Percentiles rank a stretch among this genome's conserved stretches.
Conservation (phyloP, 2,329 filamentous ascomycete genomes). For the Stachybotrys chlorohalonatus region DNA sequence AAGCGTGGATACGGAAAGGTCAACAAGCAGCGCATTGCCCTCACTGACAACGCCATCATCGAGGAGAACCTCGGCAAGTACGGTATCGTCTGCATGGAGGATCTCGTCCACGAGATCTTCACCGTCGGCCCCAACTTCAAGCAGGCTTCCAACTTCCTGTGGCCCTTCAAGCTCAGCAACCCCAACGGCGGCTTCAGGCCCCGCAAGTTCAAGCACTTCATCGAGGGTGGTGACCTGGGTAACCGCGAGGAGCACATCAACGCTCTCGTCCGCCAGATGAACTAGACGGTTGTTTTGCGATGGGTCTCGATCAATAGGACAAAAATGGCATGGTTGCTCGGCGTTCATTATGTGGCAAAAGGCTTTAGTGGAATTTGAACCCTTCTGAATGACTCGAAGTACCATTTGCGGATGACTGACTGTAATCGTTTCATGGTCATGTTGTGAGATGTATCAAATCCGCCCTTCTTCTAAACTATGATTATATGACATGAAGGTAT, state of each 20-base stretch:
- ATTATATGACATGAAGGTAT: not conserved
- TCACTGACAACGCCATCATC: slow-evolving; percentile 96
- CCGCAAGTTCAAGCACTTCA: slow-evolving; percentile 98
- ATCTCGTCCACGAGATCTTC: slow-evolving; percentile 98
- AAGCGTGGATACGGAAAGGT: slow-evolving; percentile 99
- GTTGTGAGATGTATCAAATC: not conserved
- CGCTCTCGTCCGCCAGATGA: slow-evolving; percentile 93
- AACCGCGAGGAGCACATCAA: slow-evolving; percentile 99
- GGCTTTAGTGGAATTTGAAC: slow-evolving; percentile 24
- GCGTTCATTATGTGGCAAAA: slow-evolving; percentile 30
- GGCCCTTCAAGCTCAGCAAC: slow-evolving; percentile 99
- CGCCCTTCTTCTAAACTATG: not conserved
- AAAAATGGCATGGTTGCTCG: slow-evolving; percentile 29
- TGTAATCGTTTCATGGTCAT: not conserved
- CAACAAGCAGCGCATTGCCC: slow-evolving; percentile 92
- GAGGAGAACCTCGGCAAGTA: slow-evolving; percentile 96
- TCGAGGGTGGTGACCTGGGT: slow-evolving; percentile 96
- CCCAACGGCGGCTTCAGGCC: slow-evolving; percentile 92
- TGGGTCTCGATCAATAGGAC: slow-evolving; percentile 17
- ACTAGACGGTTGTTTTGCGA: slow-evolving; percentile 47
- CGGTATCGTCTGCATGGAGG: slow-evolving; percentile 98
- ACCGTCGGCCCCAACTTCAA: slow-evolving; percentile 99
- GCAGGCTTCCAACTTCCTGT: slow-evolving; percentile 98
- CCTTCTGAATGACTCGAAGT: slow-evolving; percentile 31
- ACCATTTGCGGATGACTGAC: not conserved